These are phyloP conservation scores for Anaeramoeba flamelloides DNA, from an alignment of 78 protist genomes.

Conservation along the genomic window DNA sequence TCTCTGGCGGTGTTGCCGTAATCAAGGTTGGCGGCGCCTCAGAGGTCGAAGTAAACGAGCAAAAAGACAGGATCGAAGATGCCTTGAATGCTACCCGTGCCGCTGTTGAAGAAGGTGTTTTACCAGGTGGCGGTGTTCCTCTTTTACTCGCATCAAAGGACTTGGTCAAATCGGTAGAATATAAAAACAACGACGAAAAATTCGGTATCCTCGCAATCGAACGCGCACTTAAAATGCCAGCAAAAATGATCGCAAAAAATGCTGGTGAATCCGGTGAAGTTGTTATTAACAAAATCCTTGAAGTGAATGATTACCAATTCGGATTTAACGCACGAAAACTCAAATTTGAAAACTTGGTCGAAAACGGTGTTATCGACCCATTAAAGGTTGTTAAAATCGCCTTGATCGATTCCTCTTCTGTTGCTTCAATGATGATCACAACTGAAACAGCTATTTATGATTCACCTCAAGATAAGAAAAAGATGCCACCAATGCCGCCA, in stretches of 20 bases:
- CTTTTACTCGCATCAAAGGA: constrained; percentile 48
- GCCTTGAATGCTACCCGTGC: constrained; percentile 96
- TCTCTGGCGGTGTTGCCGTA: constrained; percentile 93
- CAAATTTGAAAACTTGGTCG: constrained; percentile 1
- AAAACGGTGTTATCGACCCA: constrained; percentile 14
- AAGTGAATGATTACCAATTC: constrained; percentile 14
- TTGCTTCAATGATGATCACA: constrained; percentile 6
- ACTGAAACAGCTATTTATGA: too few relatives aligned
- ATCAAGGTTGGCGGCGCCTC: constrained; percentile 91
- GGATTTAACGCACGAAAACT: constrained; percentile 18
- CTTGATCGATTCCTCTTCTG: neutral
- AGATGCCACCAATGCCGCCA: too few relatives aligned
- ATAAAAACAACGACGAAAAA: neutral
- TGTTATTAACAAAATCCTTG: constrained; percentile 72
- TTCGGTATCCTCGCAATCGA: neutral
- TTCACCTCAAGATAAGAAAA: too few relatives aligned
- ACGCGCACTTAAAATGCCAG: constrained; percentile 37
- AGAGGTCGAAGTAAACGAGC: constrained; percentile 95
- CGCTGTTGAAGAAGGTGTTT: constrained; percentile 65
- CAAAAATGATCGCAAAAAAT: constrained; percentile 65
- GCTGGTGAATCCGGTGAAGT: constrained; percentile 90
- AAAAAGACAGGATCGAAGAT: constrained; percentile 91
- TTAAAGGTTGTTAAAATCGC: neutral
- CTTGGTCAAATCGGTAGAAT: constrained; percentile 25
- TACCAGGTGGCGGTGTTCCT: constrained; percentile 33